Percentiles rank a stretch among this genome's conserved stretches.
These are phyloP conservation scores for Penicillium oxalicum DNA, from an alignment of 2,329 filamentous ascomycete genomes.

Conservation along the genomic window DNA sequence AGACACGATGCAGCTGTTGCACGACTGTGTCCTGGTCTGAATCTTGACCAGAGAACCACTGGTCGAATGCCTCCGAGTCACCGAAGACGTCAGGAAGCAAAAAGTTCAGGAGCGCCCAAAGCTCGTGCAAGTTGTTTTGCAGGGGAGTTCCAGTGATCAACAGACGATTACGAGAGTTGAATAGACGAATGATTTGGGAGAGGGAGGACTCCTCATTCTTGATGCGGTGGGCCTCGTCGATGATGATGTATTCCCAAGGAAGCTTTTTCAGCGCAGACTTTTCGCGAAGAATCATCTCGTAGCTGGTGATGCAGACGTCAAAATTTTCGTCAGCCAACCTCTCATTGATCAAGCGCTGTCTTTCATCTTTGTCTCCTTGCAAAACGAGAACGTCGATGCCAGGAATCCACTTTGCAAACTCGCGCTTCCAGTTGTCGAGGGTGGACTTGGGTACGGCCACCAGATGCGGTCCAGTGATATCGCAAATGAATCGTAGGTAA, in stretches of 20 bases:
- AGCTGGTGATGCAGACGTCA: conserved; percentile 96
- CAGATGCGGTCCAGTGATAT: conserved; percentile 83
- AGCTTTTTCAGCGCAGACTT: conserved; percentile 95
- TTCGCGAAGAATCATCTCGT: conserved; percentile 96
- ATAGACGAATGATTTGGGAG: conserved; percentile 91
- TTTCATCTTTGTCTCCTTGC: conserved; percentile 92
- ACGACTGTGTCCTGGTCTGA: conserved; percentile 93
- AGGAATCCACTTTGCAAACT: conserved; percentile 90
- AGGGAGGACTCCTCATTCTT: conserved; percentile 98
- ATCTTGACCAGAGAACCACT: conserved; percentile 92
- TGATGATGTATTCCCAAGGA: conserved; percentile 99
- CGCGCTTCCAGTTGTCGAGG: conserved; percentile 95
- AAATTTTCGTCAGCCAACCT: conserved; percentile 91
- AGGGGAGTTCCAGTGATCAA: conserved; percentile 94
- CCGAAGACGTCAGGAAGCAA: conserved; percentile 96
- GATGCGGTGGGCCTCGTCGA: conserved; percentile 96
- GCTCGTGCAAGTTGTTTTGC: conserved; percentile 95
- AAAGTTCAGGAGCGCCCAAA: conserved; percentile 97
- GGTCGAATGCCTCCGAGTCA: conserved; percentile 91
- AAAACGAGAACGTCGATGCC: conserved; percentile 91
- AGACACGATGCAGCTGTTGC: conserved; percentile 86
- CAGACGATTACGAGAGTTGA: conserved; percentile 89
- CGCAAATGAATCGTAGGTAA: conserved; percentile 85
- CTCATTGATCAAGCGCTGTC: conserved; percentile 79
- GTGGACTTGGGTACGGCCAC: conserved; percentile 94